These are phyloP conservation scores for Clavaria fumosa DNA, from an alignment of 768 basidiomycete species.

Conservation along the genomic window DNA sequence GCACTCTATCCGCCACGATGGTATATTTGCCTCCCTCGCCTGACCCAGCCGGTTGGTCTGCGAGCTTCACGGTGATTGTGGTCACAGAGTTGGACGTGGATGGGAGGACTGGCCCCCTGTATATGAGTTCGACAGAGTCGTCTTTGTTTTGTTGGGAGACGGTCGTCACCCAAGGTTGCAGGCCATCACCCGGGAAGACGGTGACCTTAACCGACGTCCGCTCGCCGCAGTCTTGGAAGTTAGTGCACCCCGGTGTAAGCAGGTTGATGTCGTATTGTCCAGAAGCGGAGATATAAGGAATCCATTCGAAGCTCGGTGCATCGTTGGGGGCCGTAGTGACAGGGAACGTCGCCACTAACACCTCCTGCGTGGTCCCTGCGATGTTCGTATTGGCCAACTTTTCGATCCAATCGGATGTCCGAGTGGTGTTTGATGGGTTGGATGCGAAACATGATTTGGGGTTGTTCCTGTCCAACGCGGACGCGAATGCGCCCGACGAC, in stretches of 20 bases:
- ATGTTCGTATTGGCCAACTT: slow-evolving; percentile 55
- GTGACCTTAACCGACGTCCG: slow-evolving; percentile 76
- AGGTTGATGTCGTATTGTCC: slow-evolving; percentile 79
- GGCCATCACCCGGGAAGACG: slow-evolving; percentile 61
- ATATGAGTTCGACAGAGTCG: slow-evolving; percentile 51
- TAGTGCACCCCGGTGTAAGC: slow-evolving; percentile 72
- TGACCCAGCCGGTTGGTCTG: slow-evolving; percentile 42
- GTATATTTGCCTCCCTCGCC: slow-evolving; percentile 58
- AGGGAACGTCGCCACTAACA: slow-evolving; percentile 50
- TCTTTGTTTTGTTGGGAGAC: slow-evolving; percentile 56
- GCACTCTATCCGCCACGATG: slow-evolving; percentile 76
- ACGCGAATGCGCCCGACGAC: slow-evolving; percentile 83
- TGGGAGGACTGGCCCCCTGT: slow-evolving; percentile 73
- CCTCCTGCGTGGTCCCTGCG: slow-evolving; percentile 62
- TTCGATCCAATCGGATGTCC: slow-evolving; percentile 56
- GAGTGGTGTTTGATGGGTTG: slow-evolving; percentile 48
- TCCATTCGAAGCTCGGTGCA: slow-evolving; percentile 78
- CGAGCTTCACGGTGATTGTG: slow-evolving; percentile 63
- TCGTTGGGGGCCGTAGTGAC: slow-evolving; percentile 45
- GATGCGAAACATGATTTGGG: slow-evolving; percentile 64
- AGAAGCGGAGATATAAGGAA: slow-evolving; percentile 81
- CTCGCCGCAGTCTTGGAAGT: slow-evolving; percentile 61
- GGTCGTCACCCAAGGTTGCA: slow-evolving; percentile 48
- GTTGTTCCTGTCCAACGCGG: slow-evolving; percentile 48
- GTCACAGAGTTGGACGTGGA: slow-evolving; percentile 54